Base-by-base conservation (phyloP, 192 early-diverging fungal species). In the Coemansia sp. region DNA sequence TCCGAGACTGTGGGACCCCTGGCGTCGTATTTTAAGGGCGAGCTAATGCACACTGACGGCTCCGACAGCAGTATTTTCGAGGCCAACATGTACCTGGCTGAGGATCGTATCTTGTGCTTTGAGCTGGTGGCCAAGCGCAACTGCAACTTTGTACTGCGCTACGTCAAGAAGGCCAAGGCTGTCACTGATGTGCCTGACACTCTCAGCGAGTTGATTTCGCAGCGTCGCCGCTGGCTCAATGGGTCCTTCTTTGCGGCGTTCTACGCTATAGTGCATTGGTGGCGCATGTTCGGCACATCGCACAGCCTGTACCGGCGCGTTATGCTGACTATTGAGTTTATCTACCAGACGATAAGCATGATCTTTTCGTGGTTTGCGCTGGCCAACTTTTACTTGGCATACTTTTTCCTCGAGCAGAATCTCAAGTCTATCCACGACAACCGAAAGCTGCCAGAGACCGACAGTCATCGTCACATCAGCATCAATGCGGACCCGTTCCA, bases 181-280 rank as follows among this genome's bases (percentile, higher is more conserved):
- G 93, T 92, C 68, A 98, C 96, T n/a, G 96, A 98, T 74, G 95
- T 95, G 12, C 96, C 96, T 1, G 93, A 95, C 79, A 88, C 72
- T 22, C 85, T 96, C 36, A 89, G 91, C 39, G 97, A 98, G 81
- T 92, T 98, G 58, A 96, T 99, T 62, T 95, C 94, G 38, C 97
- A 99, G 86, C 89, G 97, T 70, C 89, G 97, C 58, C 90, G 97
- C 80, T 99, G 97, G 97, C 89, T 93, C 65, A 97, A 97, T 81
- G 96, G 96, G 46, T 94, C 93, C 8, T 95, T 94, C 87, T 98
- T 98, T 82, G 96, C 96, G 3, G 89, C 89, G 36, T 87, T 98
- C 58, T 95, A 97, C 85, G 92, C 95, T 18, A 75, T 93, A 50
- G 85, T 83, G 11, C 88, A 96, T 80, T 94, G 88, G 83, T 87